Evolutionary conservation across 1,139 yeast species (phyloP).

Genomic region (Magnusiomyces starmeri): DNA sequence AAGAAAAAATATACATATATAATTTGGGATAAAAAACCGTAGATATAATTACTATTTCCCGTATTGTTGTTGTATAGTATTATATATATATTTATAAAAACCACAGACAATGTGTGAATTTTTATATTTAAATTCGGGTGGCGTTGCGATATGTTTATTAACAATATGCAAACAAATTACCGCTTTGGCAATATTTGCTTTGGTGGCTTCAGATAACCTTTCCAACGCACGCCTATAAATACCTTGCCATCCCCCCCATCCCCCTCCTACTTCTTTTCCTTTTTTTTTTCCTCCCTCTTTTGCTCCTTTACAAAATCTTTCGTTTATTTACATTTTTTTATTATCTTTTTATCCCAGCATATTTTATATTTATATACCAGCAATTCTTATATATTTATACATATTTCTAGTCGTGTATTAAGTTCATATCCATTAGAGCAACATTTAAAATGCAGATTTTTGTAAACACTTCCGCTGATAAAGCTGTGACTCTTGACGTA

Average conservation of each 20-base stretch:
- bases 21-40: too few species aligned
- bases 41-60: too few species aligned
- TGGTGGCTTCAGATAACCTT: neutral
- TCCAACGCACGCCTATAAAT: neutral
- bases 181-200: too few species aligned
- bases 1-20: too few species aligned
- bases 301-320: too few species aligned
- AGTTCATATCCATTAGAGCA: neutral
- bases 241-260: neutral
- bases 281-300: constrained; percentile 3
- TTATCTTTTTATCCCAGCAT: neutral
- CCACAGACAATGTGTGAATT: too few species aligned
- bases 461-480: constrained; percentile 97
- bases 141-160: too few species aligned
- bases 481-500: constrained; percentile 97
- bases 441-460: constrained; percentile 74
- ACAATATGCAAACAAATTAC: too few species aligned
- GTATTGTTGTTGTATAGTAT: too few species aligned
- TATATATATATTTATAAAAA: too few species aligned
- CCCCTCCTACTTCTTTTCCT: neutral
- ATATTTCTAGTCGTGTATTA: neutral
- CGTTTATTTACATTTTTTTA: neutral
- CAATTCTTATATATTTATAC: neutral
- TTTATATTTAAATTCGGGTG: too few species aligned
- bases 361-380: neutral